These are phyloP conservation scores for Kazachstania sp. DNA, from an alignment of 1,139 yeast genomes.

Conservation along the genomic window DNA sequence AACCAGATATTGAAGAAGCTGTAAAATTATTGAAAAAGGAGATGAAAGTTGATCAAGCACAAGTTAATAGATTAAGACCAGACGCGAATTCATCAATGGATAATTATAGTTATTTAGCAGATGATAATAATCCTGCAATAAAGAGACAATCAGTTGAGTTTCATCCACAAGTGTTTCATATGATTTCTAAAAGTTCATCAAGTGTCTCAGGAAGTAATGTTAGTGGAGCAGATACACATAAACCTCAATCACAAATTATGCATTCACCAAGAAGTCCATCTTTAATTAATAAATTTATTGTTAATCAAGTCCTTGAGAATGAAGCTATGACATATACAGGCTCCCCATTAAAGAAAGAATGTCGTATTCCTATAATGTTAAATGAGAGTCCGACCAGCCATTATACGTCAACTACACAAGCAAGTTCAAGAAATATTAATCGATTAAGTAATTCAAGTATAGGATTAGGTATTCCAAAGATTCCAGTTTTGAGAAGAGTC, in stretches of 20 bases:
- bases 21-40: conserved; percentile 14
- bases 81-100: not conserved
- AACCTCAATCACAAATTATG: not conserved
- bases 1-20: conserved; percentile 20
- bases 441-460: not conserved
- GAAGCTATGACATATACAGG: not conserved
- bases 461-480: conserved; percentile 1
- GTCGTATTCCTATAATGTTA: not conserved
- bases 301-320: conserved; percentile 2
- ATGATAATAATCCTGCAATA: not conserved
- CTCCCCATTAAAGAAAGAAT: not conserved
- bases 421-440: not conserved
- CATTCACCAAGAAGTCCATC: conserved; percentile 13
- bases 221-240: not conserved
- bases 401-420: not conserved
- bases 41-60: conserved; percentile 5
- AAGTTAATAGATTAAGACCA: not conserved
- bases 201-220: not conserved
- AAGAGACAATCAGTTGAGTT: conserved; percentile 1
- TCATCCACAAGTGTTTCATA: conserved; percentile 8
- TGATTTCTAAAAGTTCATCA: conserved; percentile 11
- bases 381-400: not conserved
- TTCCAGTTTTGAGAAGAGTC: conserved; percentile 3
- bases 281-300: conserved; percentile 9
- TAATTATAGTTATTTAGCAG: not conserved